Percentiles rank a stretch among this genome's conserved stretches.
phyloP scores from a whole-genome alignment of 331 rosid species.

The Arachis monticola region DNA sequence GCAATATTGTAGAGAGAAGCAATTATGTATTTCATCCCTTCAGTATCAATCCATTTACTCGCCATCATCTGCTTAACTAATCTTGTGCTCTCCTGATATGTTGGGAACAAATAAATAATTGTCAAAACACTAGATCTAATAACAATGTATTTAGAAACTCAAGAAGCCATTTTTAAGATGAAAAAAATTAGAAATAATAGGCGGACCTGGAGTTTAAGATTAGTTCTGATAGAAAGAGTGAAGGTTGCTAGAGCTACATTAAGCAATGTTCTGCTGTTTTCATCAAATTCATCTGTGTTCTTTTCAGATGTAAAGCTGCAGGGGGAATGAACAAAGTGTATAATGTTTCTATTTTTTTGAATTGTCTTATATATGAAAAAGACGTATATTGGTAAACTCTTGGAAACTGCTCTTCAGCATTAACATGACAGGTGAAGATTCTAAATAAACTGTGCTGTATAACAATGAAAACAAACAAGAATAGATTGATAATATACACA shows the following conservation, averaged over 20 bases:
- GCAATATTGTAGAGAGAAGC: conserved; percentile 65
- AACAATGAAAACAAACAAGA: neutral
- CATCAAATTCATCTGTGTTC: conserved; percentile 53
- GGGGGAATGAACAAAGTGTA: conserved; percentile 16
- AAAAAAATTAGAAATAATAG: conserved; percentile 25
- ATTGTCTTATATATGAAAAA: conserved; percentile 16
- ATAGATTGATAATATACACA: neutral
- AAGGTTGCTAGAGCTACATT: conserved; percentile 65
- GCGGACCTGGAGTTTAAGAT: conserved; percentile 65
- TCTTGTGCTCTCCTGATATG: conserved; percentile 64
- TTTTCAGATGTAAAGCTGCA: conserved; percentile 54
- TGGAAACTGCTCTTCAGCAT: conserved; percentile 24
- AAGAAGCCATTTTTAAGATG: neutral
- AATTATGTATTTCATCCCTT: conserved; percentile 61
- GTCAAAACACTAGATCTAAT: conserved; percentile 7
- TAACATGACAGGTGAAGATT: conserved; percentile 4
- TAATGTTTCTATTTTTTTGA: conserved; percentile 23
- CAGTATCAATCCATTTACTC: conserved; percentile 66
- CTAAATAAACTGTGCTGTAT: neutral
- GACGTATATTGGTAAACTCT: conserved; percentile 5
- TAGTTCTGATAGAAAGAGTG: conserved; percentile 68
- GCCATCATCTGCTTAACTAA: conserved; percentile 61
- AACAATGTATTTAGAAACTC: conserved; percentile 24
- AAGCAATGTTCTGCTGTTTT: conserved; percentile 52
- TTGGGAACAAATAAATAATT: conserved; percentile 38